Conservation (phyloP, 2,329 filamentous ascomycete genomes). For the Colletotrichum chrysophilum region DNA sequence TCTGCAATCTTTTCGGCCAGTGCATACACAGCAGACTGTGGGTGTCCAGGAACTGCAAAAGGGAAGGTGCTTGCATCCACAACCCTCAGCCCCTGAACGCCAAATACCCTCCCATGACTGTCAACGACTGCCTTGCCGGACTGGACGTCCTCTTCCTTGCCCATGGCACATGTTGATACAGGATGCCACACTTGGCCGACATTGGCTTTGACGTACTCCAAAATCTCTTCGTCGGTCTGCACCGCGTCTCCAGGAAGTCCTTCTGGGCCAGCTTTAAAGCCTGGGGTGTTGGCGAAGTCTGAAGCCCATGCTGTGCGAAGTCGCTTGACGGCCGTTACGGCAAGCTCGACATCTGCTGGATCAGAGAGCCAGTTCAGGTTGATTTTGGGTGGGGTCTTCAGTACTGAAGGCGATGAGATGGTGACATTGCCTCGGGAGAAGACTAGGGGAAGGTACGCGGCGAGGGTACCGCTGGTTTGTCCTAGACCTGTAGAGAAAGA, state of each 20-base stretch:
- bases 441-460: slow-evolving; percentile 34
- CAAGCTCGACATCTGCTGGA: slow-evolving; percentile 47
- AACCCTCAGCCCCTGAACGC: slow-evolving; percentile 24
- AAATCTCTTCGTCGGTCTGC: slow-evolving; percentile 46
- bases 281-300: slow-evolving; percentile 26
- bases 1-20: slow-evolving; percentile 29
- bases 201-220: slow-evolving; percentile 31
- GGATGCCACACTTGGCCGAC: slow-evolving; percentile 59
- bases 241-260: slow-evolving; percentile 40
- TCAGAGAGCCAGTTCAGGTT: slow-evolving; percentile 51
- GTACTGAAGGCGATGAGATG: slow-evolving; percentile 37
- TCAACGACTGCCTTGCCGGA: slow-evolving; percentile 59
- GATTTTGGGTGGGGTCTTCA: slow-evolving; percentile 42
- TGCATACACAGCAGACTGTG: slow-evolving; percentile 26
- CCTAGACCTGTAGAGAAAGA: not conserved
- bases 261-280: slow-evolving; percentile 38
- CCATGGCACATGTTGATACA: slow-evolving; percentile 59
- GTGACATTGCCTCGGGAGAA: slow-evolving; percentile 48
- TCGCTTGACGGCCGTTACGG: slow-evolving; percentile 46
- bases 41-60: slow-evolving; percentile 28
- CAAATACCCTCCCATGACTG: slow-evolving; percentile 14
- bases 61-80: slow-evolving; percentile 30
- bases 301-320: slow-evolving; percentile 39
- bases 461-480: slow-evolving; percentile 29
- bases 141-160: slow-evolving; percentile 48